Evolutionary conservation across 106 monocot genomes (phyloP).

Genomic region (Apostasia ramifera): DNA sequence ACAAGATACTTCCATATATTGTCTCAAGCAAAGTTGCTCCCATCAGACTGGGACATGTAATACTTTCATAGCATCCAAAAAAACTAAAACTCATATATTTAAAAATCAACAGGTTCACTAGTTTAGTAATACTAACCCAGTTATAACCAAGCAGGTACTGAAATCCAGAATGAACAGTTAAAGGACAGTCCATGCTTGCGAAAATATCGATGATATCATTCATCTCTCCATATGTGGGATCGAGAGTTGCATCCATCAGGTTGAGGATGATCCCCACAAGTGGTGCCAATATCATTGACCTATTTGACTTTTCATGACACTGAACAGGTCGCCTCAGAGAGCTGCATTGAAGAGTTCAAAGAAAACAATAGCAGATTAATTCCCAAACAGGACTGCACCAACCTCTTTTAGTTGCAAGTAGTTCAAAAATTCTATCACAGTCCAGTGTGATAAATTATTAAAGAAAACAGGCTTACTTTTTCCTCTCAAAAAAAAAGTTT

Average conservation of each 20-base stretch:
- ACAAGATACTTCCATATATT: too few relatives aligned
- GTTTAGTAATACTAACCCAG: constrained; percentile 54
- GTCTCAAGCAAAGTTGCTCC: too few relatives aligned
- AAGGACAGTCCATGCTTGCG: constrained; percentile 84
- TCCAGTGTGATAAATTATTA: too few relatives aligned
- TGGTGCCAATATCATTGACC: constrained; percentile 79
- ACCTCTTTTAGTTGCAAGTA: too few relatives aligned
- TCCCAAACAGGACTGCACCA: too few relatives aligned
- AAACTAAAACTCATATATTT: neutral
- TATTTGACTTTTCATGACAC: constrained; percentile 69
- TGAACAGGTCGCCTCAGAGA: constrained; percentile 64
- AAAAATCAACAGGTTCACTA: neutral
- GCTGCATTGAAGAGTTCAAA: constrained; percentile 23
- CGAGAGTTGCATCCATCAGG: constrained; percentile 47
- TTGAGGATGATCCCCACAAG: constrained; percentile 91
- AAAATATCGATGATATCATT: constrained; percentile 71
- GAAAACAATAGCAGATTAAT: neutral
- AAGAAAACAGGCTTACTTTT: too few relatives aligned
- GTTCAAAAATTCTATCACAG: too few relatives aligned
- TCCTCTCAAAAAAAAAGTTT: too few relatives aligned
- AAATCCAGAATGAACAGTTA: constrained; percentile 75
- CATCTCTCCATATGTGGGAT: constrained; percentile 21
- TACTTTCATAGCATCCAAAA: too few relatives aligned
- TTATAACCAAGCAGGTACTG: constrained; percentile 85
- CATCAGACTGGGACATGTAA: too few relatives aligned